A percentile compares a stretch with the other conserved stretches of the same genome.
These are phyloP conservation scores for Corylus americana DNA, from an alignment of 306 rosid species.

Conservation along the genomic window DNA sequence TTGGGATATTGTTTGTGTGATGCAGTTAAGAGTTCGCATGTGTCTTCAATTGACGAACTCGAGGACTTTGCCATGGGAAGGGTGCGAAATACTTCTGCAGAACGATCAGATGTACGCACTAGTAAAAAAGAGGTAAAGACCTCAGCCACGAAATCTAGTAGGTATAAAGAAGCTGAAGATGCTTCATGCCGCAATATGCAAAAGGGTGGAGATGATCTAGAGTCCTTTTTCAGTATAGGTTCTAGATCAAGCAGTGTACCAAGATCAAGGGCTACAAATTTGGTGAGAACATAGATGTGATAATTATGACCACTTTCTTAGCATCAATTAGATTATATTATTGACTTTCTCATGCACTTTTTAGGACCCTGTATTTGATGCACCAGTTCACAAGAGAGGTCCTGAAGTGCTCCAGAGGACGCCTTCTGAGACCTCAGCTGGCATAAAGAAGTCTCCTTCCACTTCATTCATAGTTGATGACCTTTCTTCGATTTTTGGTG, in stretches of 20 bases:
- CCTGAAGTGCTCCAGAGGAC: constrained; percentile 48
- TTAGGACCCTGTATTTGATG: constrained; percentile 63
- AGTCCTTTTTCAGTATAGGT: constrained; percentile 58
- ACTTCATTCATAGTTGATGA: constrained; percentile 52
- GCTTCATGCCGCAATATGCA: constrained; percentile 32
- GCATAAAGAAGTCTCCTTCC: constrained; percentile 59
- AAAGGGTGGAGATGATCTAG: constrained; percentile 58
- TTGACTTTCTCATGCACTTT: constrained; percentile 34
- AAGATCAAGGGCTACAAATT: constrained; percentile 60
- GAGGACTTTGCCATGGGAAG: constrained; percentile 73
- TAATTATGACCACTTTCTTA: constrained; percentile 23
- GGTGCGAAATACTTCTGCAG: constrained; percentile 40
- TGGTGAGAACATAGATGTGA: constrained; percentile 45
- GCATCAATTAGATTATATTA: constrained; percentile 21
- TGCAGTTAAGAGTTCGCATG: constrained; percentile 50
- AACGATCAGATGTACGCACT: constrained; percentile 33
- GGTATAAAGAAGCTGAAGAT: constrained; percentile 33
- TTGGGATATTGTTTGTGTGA: constrained; percentile 12
- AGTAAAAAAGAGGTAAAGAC: constrained; percentile 29
- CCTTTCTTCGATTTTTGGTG: constrained; percentile 66
- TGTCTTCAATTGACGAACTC: constrained; percentile 75
- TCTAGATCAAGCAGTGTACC: constrained; percentile 81
- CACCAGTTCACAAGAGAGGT: constrained; percentile 40
- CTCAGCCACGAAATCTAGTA: constrained; percentile 38
- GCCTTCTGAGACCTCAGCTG: constrained; percentile 47